Conservation (phyloP, 352 stramenopile species). For the Hyaloperonospora brassicae region DNA sequence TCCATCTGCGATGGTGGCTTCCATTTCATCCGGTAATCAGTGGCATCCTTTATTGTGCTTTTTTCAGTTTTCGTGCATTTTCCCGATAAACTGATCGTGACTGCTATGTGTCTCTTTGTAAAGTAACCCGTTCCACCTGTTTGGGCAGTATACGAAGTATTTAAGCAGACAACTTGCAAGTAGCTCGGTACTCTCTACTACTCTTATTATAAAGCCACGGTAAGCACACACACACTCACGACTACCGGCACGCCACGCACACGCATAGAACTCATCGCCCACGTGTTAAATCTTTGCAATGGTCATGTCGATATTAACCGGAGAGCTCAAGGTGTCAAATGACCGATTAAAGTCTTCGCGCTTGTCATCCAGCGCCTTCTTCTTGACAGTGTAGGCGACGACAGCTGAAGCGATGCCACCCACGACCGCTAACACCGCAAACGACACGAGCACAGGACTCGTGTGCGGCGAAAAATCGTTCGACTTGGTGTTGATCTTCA, state of each 20-base stretch:
- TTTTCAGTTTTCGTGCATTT: no score
- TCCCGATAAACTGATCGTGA: no score
- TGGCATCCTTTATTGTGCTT: no score
- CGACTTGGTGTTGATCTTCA: conserved; percentile 15
- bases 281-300: conserved; percentile 31
- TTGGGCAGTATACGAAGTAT: no score
- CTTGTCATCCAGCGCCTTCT: conserved; percentile 22
- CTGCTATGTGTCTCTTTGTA: no score
- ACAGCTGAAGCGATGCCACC: conserved; percentile 16
- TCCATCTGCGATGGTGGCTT: no score
- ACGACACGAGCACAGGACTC: conserved; percentile 19
- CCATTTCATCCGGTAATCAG: no score
- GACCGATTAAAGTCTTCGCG: conserved; percentile 15
- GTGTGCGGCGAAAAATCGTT: conserved; percentile 5
- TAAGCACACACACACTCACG: no score
- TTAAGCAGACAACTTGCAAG: no score
- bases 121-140: no score
- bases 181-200: no score
- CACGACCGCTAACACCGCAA: conserved; percentile 18
- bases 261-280: not conserved
- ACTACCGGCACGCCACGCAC: not conserved
- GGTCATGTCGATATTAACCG: conserved; percentile 16
- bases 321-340: conserved; percentile 28
- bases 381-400: conserved; percentile 19
- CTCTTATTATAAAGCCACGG: no score